Percentiles rank a stretch among this genome's conserved stretches.
Conservation (phyloP, 1,139 yeast species). For the Candida gigantensis region DNA sequence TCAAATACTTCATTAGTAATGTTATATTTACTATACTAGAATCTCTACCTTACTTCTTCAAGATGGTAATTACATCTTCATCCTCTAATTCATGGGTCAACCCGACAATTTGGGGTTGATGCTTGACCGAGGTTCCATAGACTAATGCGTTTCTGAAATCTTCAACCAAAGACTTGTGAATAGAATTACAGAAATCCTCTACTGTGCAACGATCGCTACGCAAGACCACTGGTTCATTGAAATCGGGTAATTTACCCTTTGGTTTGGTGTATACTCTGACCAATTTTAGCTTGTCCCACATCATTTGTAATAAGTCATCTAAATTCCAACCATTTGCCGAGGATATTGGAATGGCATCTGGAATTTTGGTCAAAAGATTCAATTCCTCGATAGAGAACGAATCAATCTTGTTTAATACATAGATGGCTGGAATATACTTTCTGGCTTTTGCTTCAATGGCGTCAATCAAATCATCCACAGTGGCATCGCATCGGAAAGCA, state of each 20-base stretch:
- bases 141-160: slow-evolving; percentile 93
- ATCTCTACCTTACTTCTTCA: slow-evolving; percentile 56
- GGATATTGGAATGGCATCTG: slow-evolving; percentile 95
- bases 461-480: slow-evolving; percentile 93
- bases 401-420: slow-evolving; percentile 93
- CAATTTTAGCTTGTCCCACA: slow-evolving; percentile 90
- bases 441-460: slow-evolving; percentile 89
- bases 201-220: slow-evolving; percentile 80
- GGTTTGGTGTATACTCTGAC: slow-evolving; percentile 98
- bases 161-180: slow-evolving; percentile 89
- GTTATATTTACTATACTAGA: background rate
- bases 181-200: slow-evolving; percentile 95
- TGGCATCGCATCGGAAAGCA: slow-evolving; percentile 95
- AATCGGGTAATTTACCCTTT: slow-evolving; percentile 91
- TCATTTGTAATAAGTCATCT: slow-evolving; percentile 87
- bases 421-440: slow-evolving; percentile 91
- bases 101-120: slow-evolving; percentile 97
- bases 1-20: background rate
- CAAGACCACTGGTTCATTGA: slow-evolving; percentile 89
- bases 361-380: slow-evolving; percentile 84
- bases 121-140: slow-evolving; percentile 90
- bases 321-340: slow-evolving; percentile 96
- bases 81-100: slow-evolving; percentile 79
- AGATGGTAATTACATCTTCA: slow-evolving; percentile 95
- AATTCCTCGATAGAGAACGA: slow-evolving; percentile 91